phyloP scores from a whole-genome alignment of 495 filamentous ascomycete genomes.

The Penicillium crystallinum region DNA sequence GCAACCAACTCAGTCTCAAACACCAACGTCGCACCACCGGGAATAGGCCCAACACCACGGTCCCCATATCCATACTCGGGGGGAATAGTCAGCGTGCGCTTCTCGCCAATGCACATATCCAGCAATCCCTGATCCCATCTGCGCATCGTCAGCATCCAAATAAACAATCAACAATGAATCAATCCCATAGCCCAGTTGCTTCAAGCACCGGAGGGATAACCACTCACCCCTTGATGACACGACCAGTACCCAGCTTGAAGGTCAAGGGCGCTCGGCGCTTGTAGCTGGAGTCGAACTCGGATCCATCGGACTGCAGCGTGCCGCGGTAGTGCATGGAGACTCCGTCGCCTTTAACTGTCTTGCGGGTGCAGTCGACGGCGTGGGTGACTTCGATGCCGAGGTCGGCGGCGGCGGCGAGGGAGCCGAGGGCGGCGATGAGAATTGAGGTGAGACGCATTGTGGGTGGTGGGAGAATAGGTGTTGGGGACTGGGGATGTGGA shows the following conservation, averaged over 20 bases:
- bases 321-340: conserved; percentile 86
- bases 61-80: conserved; percentile 80
- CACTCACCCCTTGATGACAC: conserved; percentile 81
- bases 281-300: conserved; percentile 60
- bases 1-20: conserved; percentile 92
- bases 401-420: conserved; percentile 41
- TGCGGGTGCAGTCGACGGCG: conserved; percentile 65
- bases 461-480: not conserved
- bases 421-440: conserved; percentile 52
- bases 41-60: conserved; percentile 69
- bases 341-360: conserved; percentile 68
- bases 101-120: conserved; percentile 97
- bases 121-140: conserved; percentile 87
- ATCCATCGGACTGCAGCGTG: conserved; percentile 53
- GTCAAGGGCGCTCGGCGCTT: conserved; percentile 67
- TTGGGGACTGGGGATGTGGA: conserved; percentile 1
- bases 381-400: conserved; percentile 73
- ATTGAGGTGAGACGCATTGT: conserved; percentile 36
- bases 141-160: conserved; percentile 3
- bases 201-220: too few relatives aligned
- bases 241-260: conserved; percentile 72
- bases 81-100: conserved; percentile 87
- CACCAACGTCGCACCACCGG: conserved; percentile 70
- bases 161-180: not conserved
- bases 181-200: too few relatives aligned